Evolutionary conservation across 2,329 filamentous ascomycete genomes (phyloP), one percentile per base, ranked within the genome.

Genomic region (Aspergillus aculeatus): DNA sequence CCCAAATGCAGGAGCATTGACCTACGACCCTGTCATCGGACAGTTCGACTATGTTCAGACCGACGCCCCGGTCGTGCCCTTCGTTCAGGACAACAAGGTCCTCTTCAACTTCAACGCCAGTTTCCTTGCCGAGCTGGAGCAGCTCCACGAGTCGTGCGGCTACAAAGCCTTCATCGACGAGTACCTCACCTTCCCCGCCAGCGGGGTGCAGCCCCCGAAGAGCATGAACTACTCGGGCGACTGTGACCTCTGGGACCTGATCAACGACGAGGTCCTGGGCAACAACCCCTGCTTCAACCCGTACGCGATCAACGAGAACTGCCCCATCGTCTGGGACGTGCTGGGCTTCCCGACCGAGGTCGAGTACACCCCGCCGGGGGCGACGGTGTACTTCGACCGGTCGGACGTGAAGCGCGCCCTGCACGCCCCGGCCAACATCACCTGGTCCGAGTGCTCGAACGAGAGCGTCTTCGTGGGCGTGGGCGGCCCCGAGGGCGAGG

Each of bases 211-310:
- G 75, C 91, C 91, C 1, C 88, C 89, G 0, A 77, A 81, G 2
- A 79, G 31, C 80, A 85, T 5, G 81, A 82, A 61, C 72, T 73
- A 58, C 23, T 73, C 77, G 54, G 73, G 77, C 26, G 65, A 76
- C 38, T 93, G 90, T 71, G 78, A 80, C 53, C 68, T 91, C 21
- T 89, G 83, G 67, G 73, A 81, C 59, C 77, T 82, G 23, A 83
- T 90, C 31, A 78, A 78, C 66, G 65, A 79, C 0, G 87, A 85
- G 31, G 82, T 83, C 7, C 62, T 79, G 4, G 69, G 78, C 1
- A 74, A 85, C 35, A 95, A 95, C 76, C 91, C 91, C 0, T 95
- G 91, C 78, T 96, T 89, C 76, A 86, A 92, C 71, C 78, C 90
- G 11, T 95, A 94, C 75, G 84, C 89, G 52, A 83, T 94, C 14